Percentiles rank a stretch among this genome's conserved stretches.
These are phyloP conservation scores for Raffaelea ambrosiae DNA, from an alignment of 2,329 filamentous ascomycete genomes.

Conservation along the genomic window DNA sequence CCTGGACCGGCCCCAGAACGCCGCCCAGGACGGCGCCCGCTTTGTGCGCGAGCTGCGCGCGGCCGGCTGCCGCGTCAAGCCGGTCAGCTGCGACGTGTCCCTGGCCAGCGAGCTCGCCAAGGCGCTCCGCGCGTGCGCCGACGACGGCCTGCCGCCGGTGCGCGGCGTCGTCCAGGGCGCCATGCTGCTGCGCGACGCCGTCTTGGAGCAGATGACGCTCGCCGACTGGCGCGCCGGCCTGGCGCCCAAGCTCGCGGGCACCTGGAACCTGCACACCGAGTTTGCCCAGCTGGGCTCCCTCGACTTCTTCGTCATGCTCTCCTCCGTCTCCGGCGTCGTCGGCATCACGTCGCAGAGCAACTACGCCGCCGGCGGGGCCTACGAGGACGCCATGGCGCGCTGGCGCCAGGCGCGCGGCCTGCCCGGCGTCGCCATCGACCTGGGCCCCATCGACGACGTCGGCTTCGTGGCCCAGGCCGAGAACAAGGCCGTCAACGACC, in stretches of 20 bases:
- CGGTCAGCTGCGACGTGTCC: background rate
- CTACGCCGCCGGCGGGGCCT: constrained; percentile 29
- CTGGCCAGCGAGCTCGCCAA: background rate
- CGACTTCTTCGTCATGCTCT: constrained; percentile 33
- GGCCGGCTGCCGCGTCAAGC: background rate
- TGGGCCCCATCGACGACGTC: constrained; percentile 13
- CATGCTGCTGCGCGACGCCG: constrained; percentile 25
- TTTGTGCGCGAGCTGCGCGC: constrained; percentile 1
- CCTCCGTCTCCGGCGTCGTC: constrained; percentile 26
- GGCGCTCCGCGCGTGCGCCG: background rate
- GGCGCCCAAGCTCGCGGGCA: constrained; percentile 11
- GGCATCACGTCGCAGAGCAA: constrained; percentile 28
- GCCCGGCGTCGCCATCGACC: constrained; percentile 13
- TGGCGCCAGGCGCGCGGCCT: background rate
- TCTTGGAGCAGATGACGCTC: constrained; percentile 5
- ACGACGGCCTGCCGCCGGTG: constrained; percentile 20
- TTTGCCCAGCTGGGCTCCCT: constrained; percentile 1
- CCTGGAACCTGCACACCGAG: constrained; percentile 3
- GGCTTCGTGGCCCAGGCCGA: constrained; percentile 14
- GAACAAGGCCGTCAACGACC: constrained; percentile 4
- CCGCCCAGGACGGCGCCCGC: background rate
- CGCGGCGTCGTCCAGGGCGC: constrained; percentile 32
- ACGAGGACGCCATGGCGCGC: constrained; percentile 17
- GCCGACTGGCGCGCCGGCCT: constrained; percentile 5
- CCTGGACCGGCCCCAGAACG: background rate